Percentiles rank a stretch among this genome's conserved stretches.
Evolutionary conservation across 164 flowering plant species (phyloP).

Genomic region (Saururus chinensis): DNA sequence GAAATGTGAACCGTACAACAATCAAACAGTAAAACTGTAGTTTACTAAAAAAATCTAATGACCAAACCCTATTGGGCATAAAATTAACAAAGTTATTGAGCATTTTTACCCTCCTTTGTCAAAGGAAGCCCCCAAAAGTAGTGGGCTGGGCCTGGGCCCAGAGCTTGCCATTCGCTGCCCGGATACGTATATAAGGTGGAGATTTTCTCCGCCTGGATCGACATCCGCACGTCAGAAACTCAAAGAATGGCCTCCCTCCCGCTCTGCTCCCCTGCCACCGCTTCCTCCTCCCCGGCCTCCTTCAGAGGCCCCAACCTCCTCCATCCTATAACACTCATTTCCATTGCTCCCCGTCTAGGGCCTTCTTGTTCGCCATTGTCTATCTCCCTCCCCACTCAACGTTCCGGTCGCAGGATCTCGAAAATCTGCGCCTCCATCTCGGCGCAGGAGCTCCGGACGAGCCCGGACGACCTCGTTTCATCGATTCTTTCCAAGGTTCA

Average conservation of each 20-base stretch:
- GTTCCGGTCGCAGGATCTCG: neutral
- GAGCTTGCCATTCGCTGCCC: neutral
- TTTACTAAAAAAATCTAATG: too few species aligned
- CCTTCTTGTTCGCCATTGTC: neutral
- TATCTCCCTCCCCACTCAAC: constrained; percentile 4
- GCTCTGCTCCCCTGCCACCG: constrained; percentile 12
- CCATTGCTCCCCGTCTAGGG: constrained; percentile 2
- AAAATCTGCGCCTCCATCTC: constrained; percentile 18
- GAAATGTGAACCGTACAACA: too few species aligned
- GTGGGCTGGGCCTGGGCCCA: neutral
- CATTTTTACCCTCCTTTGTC: too few species aligned
- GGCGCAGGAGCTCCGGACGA: constrained; percentile 19
- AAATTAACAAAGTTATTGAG: too few species aligned
- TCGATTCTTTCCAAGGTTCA: constrained; percentile 55
- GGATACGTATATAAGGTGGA: neutral
- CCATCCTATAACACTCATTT: neutral
- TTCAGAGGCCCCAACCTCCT: neutral
- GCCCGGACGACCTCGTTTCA: constrained; percentile 36
- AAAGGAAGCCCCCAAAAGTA: too few species aligned
- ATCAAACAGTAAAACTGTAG: too few species aligned
- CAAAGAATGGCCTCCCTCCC: constrained; percentile 7
- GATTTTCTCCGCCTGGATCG: too few species aligned
- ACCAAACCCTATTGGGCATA: too few species aligned
- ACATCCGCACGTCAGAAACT: too few species aligned
- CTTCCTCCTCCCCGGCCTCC: constrained; percentile 5